These are phyloP conservation scores for Trichothecium roseum DNA, from an alignment of 2,329 filamentous ascomycete genomes.

Conservation along the genomic window DNA sequence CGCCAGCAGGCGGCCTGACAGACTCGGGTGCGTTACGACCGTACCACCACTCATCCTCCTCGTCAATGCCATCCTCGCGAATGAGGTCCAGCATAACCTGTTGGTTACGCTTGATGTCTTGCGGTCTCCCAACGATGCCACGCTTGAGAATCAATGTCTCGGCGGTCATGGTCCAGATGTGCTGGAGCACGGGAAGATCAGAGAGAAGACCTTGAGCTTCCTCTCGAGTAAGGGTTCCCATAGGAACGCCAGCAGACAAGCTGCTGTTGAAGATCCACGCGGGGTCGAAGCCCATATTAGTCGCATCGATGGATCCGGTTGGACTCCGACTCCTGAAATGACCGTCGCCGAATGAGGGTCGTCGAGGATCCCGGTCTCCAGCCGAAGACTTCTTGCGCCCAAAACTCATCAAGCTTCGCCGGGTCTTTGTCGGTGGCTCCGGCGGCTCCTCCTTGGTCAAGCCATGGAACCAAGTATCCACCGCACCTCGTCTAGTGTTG, in stretches of 20 bases:
- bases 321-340: slow-evolving; percentile 14
- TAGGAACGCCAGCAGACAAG: slow-evolving; percentile 50
- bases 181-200: slow-evolving; percentile 46
- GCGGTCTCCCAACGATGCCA: slow-evolving; percentile 43
- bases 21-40: slow-evolving; percentile 42
- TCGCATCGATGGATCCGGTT: slow-evolving; percentile 19
- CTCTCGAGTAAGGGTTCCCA: slow-evolving; percentile 42
- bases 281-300: slow-evolving; percentile 16
- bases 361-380: slow-evolving; percentile 10
- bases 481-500: slow-evolving; percentile 45
- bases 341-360: slow-evolving; percentile 11
- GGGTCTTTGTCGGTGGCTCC: slow-evolving; percentile 35
- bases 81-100: slow-evolving; percentile 56
- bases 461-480: slow-evolving; percentile 49
- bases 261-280: slow-evolving; percentile 48
- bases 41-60: slow-evolving; percentile 55
- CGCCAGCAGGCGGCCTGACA: slow-evolving; percentile 39
- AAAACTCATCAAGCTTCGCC: slow-evolving; percentile 41
- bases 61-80: slow-evolving; percentile 45
- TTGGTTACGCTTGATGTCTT: slow-evolving; percentile 54
- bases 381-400: slow-evolving; percentile 46
- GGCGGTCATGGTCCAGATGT: slow-evolving; percentile 53
- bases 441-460: slow-evolving; percentile 31
- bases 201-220: slow-evolving; percentile 38
- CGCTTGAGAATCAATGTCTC: slow-evolving; percentile 51